Conservation (phyloP, 345 rosid genomes). For the Bruguiera parviflora region DNA sequence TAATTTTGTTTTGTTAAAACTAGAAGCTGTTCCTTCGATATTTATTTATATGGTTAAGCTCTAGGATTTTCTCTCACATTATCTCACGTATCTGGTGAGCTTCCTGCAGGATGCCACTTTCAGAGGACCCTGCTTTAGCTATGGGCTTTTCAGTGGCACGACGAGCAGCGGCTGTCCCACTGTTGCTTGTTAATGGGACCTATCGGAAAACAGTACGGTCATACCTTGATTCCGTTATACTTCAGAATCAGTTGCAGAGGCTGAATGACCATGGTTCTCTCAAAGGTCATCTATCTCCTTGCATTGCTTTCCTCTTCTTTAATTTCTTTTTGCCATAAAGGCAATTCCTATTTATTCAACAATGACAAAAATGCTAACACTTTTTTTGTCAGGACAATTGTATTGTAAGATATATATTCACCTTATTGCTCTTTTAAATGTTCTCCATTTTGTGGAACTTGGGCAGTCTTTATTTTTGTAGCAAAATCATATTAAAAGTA, state of each 20-base stretch:
- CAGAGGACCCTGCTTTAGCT: slow-evolving; percentile 97
- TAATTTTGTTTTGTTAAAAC: not conserved
- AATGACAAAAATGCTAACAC: not conserved
- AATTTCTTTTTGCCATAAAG: not conserved
- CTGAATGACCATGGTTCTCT: slow-evolving; percentile 68
- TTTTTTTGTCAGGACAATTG: too few species aligned
- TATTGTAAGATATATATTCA: too few species aligned
- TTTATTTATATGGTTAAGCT: not conserved
- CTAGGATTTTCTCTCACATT: not conserved
- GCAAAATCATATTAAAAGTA: too few species aligned
- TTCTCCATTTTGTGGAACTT: too few species aligned
- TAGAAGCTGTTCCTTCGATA: not conserved
- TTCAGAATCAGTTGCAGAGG: slow-evolving; percentile 88
- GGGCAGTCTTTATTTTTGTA: too few species aligned
- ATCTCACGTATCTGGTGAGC: slow-evolving; percentile 12
- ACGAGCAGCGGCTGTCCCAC: slow-evolving; percentile 94
- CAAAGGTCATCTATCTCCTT: slow-evolving; percentile 54
- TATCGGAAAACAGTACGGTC: slow-evolving; percentile 86
- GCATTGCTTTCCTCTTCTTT: not conserved
- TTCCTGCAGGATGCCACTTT: slow-evolving; percentile 67
- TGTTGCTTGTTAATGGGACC: slow-evolving; percentile 96
- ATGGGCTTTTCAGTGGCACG: slow-evolving; percentile 98
- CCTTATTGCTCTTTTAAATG: too few species aligned
- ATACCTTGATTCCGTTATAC: slow-evolving; percentile 88
- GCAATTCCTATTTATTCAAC: not conserved